Evolutionary conservation across 805 yeast genomes (phyloP).

Genomic region (Yueomyces sp.): DNA sequence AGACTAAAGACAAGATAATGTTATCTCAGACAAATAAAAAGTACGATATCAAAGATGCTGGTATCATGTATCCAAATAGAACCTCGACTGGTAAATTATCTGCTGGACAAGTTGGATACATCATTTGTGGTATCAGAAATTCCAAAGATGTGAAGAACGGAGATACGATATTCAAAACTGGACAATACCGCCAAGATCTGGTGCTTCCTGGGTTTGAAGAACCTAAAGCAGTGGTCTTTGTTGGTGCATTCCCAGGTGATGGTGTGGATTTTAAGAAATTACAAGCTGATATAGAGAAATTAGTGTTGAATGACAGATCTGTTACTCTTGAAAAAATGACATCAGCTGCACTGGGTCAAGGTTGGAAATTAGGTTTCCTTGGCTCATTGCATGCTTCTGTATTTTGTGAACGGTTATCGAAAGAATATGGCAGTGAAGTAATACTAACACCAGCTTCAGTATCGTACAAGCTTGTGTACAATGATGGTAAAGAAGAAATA

Average conservation of each 20-base stretch:
- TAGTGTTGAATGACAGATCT: slow-evolving; percentile 84
- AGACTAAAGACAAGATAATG: slow-evolving; percentile 59
- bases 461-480: slow-evolving; percentile 67
- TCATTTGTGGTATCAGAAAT: slow-evolving; percentile 88
- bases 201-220: slow-evolving; percentile 93
- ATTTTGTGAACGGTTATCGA: slow-evolving; percentile 79
- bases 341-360: slow-evolving; percentile 89
- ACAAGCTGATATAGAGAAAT: slow-evolving; percentile 80
- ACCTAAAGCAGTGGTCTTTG: slow-evolving; percentile 96
- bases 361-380: slow-evolving; percentile 92
- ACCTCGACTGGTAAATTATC: slow-evolving; percentile 45
- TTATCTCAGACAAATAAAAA: slow-evolving; percentile 65
- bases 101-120: slow-evolving; percentile 92
- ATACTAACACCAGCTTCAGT: slow-evolving; percentile 94
- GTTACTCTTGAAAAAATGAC: slow-evolving; percentile 84
- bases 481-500: slow-evolving; percentile 48
- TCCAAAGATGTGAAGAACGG: slow-evolving; percentile 82
- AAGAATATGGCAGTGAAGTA: slow-evolving; percentile 86
- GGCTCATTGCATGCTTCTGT: slow-evolving; percentile 95
- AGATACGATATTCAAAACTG: slow-evolving; percentile 66
- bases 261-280: slow-evolving; percentile 78
- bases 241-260: slow-evolving; percentile 95
- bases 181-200: slow-evolving; percentile 40
- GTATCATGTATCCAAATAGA: slow-evolving; percentile 89
- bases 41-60: slow-evolving; percentile 86